These are phyloP conservation scores for Diaporthe destruens DNA, from an alignment of 2,329 filamentous ascomycete species.

Conservation along the genomic window DNA sequence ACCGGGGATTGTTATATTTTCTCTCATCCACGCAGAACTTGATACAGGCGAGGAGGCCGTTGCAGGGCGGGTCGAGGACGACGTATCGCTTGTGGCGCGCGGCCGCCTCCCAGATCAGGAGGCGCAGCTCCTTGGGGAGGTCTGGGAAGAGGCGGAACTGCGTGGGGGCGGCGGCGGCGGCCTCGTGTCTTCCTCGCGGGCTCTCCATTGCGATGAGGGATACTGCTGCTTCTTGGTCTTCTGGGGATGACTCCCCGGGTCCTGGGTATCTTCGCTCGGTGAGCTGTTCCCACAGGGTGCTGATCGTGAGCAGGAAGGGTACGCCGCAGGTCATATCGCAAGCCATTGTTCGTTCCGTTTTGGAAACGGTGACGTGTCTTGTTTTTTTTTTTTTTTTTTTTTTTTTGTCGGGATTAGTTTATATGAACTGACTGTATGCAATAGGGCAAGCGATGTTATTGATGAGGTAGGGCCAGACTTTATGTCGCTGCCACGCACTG, in stretches of 20 bases:
- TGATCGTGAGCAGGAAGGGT: background rate
- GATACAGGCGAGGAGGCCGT: background rate
- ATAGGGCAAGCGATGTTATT: background rate
- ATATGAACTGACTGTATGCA: too few species aligned
- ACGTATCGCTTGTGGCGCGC: background rate
- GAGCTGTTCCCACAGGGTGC: background rate
- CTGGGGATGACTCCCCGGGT: background rate
- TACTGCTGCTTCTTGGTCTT: background rate
- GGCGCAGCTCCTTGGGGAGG: conserved; percentile 9
- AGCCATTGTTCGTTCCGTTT: background rate
- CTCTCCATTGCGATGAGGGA: background rate
- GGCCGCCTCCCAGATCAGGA: conserved; percentile 11
- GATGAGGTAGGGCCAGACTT: background rate
- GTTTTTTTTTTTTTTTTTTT: background rate
- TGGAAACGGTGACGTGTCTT: background rate
- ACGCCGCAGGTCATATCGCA: too few species aligned
- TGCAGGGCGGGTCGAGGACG: background rate
- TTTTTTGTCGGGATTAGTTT: background rate
- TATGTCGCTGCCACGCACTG: background rate
- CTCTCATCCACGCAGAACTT: background rate
- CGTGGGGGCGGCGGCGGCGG: background rate
- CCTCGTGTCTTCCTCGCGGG: background rate
- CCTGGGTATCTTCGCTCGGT: background rate
- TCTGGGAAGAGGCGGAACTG: conserved; percentile 12
- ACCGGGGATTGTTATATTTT: too few species aligned